Base-by-base conservation (phyloP, 2,329 filamentous ascomycete species). In the Aspergillus oerlinghausenensis region DNA sequence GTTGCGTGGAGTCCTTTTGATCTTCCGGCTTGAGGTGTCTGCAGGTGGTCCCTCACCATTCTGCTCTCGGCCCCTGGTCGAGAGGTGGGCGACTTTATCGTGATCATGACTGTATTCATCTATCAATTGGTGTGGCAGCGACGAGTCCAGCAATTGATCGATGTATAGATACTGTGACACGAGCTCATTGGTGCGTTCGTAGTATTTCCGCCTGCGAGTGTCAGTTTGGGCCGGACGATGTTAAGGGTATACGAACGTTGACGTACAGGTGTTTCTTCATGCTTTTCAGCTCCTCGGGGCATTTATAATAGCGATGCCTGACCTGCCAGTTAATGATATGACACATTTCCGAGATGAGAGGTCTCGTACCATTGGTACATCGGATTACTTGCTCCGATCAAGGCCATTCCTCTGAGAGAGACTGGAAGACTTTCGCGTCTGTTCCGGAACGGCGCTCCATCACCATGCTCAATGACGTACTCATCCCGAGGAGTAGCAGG, bases 101-200 rank as follows among this genome's bases (percentile, higher is more conserved):
- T 87, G 52, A 23, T 52, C 43, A 23, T 57, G 59, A 9, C 64
- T 87, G 73, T 96, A 97, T 73, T 97, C 92, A 69, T 95, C 92
- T 56, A 97, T 86, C 48, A 97, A 80, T 66, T 93, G 88, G 69
- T 96, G 92, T 1, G 92, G 92, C n/a, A 96, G 84, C 29, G 90
- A 92, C 8, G 91, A 96, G 75, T 96, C 92, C 59, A 97, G 82
- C 55, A 97, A 80, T 52, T 88, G 85, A 75, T 97, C 93, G 65
- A 97, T 96, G 72, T 95, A 97, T 61, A 95, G 81, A 72, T 97
- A 97, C 71, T 96, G 89, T 72, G 94, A 89, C 57, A 97, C 86
- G 47, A 97, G 80, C 64, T 87, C 86, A 75, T 97, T 97, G 69
- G 87, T 93, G 47, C 90, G 85, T 78, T 95, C 88, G 69, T 97